Evolutionary conservation across 805 yeast species (phyloP).

Genomic region (Starmerella bombi): DNA sequence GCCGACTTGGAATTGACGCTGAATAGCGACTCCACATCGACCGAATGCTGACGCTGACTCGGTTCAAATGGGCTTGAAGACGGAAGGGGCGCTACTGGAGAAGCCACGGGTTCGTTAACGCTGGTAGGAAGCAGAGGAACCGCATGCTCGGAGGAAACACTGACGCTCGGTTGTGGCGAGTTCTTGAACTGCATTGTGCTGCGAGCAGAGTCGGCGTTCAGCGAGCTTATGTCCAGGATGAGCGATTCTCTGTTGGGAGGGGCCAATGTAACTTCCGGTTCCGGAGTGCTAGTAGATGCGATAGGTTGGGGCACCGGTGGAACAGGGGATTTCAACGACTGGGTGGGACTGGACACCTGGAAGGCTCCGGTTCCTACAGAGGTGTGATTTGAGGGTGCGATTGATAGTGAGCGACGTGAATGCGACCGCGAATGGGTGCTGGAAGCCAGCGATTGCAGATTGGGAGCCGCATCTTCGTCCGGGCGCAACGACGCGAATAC

Average conservation of each 20-base stretch:
- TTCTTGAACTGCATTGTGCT: neutral
- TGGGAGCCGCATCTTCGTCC: slow-evolving; percentile 8
- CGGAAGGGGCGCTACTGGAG: slow-evolving; percentile 1
- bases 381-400: neutral
- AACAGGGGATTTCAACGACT: too few species aligned
- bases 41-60: neutral
- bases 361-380: neutral
- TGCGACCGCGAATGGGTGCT: neutral
- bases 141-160: slow-evolving; percentile 13
- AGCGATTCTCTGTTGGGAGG: slow-evolving; percentile 2
- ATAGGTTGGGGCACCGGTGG: too few species aligned
- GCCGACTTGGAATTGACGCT: slow-evolving; percentile 18
- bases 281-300: neutral
- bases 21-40: slow-evolving; percentile 19
- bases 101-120: neutral
- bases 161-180: slow-evolving; percentile 9
- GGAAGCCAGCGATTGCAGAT: neutral
- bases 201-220: too few species aligned
- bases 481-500: slow-evolving; percentile 14
- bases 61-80: neutral
- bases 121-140: slow-evolving; percentile 10
- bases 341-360: neutral
- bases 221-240: neutral
- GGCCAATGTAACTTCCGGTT: neutral
- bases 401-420: neutral